A percentile compares a stretch with the other conserved stretches of the same genome.
Evolutionary conservation across 768 basidiomycete species (phyloP).

Genomic region (Lyophyllum atratum): DNA sequence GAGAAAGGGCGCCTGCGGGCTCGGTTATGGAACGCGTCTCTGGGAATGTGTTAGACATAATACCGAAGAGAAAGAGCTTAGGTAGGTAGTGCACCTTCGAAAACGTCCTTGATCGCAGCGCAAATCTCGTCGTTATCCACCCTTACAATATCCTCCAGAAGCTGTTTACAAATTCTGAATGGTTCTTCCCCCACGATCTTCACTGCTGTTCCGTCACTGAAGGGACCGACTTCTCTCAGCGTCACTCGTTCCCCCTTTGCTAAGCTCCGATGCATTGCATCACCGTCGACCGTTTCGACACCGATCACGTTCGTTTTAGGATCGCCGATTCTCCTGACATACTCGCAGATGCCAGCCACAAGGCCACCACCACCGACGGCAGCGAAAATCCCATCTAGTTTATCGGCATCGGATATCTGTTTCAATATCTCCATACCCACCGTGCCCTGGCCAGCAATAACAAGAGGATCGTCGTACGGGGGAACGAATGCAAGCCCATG

Average conservation of each 20-base stretch:
- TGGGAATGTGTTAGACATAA: slow-evolving; percentile 27
- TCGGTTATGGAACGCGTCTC: slow-evolving; percentile 97
- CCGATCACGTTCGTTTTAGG: slow-evolving; percentile 83
- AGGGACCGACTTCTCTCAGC: slow-evolving; percentile 89
- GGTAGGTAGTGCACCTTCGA: slow-evolving; percentile 68
- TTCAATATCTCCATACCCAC: slow-evolving; percentile 94
- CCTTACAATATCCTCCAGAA: slow-evolving; percentile 81
- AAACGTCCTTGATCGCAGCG: slow-evolving; percentile 98
- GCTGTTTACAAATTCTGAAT: slow-evolving; percentile 86
- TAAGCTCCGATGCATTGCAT: slow-evolving; percentile 89
- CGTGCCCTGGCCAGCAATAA: slow-evolving; percentile 97
- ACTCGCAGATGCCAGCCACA: slow-evolving; percentile 86
- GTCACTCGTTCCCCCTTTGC: slow-evolving; percentile 80
- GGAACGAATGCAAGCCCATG: slow-evolving; percentile 91
- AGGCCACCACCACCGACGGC: slow-evolving; percentile 95
- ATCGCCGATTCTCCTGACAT: slow-evolving; percentile 89
- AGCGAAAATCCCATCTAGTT: slow-evolving; percentile 82
- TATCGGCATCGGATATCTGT: slow-evolving; percentile 75
- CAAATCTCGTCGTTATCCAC: slow-evolving; percentile 97
- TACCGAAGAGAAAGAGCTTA: neutral
- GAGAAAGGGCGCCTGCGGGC: slow-evolving; percentile 90
- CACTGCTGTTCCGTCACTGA: slow-evolving; percentile 97
- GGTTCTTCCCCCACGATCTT: slow-evolving; percentile 94
- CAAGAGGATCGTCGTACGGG: slow-evolving; percentile 95
- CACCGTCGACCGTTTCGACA: slow-evolving; percentile 93